Evolutionary conservation across 257 asterid species (phyloP).

Genomic region (Nicotiana otophora): DNA sequence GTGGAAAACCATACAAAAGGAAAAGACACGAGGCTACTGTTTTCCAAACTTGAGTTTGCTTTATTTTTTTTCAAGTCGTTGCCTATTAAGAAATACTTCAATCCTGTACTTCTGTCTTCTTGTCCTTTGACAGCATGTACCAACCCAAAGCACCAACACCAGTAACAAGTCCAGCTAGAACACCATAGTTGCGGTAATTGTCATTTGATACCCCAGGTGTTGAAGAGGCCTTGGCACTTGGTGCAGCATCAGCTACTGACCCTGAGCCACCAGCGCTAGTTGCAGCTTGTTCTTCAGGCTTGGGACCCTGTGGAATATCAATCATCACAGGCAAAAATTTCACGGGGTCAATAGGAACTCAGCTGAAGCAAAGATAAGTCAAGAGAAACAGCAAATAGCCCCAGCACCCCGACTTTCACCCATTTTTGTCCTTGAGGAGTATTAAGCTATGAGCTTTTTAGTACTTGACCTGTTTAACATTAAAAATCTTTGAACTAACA

Average conservation of each 20-base stretch:
- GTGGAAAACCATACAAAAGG: neutral
- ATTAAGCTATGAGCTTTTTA: neutral
- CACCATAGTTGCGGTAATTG: conserved; percentile 65
- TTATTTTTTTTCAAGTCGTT: conserved; percentile 20
- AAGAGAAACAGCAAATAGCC: neutral
- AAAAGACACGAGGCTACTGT: neutral
- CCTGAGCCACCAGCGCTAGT: conserved; percentile 49
- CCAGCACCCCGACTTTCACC: neutral
- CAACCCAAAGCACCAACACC: conserved; percentile 66
- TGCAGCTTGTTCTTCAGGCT: conserved; percentile 51
- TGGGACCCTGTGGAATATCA: conserved; percentile 59
- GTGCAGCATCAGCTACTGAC: conserved; percentile 50
- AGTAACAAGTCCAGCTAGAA: conserved; percentile 59
- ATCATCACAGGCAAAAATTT: conserved; percentile 1
- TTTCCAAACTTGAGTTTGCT: conserved; percentile 14
- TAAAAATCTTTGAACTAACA: neutral
- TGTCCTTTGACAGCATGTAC: conserved; percentile 55
- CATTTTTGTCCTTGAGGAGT: neutral
- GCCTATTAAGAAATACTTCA: conserved; percentile 21
- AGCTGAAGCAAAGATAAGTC: neutral
- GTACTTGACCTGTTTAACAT: neutral
- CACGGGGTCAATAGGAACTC: neutral
- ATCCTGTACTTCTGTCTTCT: conserved; percentile 56
- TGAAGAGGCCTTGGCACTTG: conserved; percentile 39
- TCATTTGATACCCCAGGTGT: conserved; percentile 58